Evolutionary conservation across 2,329 filamentous ascomycete species (phyloP), one percentile per base, ranked within the genome.

Genomic region (Calonectria pseudoreteaudii): DNA sequence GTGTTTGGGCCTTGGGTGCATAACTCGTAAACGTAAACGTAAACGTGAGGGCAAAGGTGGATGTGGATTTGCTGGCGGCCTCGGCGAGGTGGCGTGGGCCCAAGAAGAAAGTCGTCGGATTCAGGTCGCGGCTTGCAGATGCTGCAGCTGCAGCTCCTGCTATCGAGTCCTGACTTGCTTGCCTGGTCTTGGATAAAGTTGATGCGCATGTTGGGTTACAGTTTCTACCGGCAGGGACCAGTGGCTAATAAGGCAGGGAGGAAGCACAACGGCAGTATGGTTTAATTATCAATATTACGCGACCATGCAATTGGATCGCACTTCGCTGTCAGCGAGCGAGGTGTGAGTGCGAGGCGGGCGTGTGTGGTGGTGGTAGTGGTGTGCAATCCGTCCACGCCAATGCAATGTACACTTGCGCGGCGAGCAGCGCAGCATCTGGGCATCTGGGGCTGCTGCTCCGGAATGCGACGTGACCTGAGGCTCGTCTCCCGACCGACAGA

Each of bases 221-320:
- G 28, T 62, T 10, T 62, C 23, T 30, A 23, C 34, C 18, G 7
- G 23, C 56, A 62, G 56, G 56, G 56, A 28, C 34, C 16, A 23
- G 56, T 41, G 36, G 56, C 56, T 62, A 62, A 62, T 62, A 36
- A 62, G 34, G 56, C 18, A 62, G 56, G 56, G 56, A 62, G 38
- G 36, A 23, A 47, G 41, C 41, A 47, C n/a, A 38, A 23, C 16
- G 11, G 14, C 23, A 9, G n/a, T 62, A 62, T 62, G 56, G 56
- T 62, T 62, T 62, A 38, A 62, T 62, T 62, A 41, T 41, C 34
- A 62, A 41, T 38, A 62, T 62, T 38, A 62, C 56, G 34, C 56
- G 36, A 38, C 56, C 56, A 62, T 62, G 56, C 56, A 62, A 60
- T 34, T 23, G 44, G 44, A 47, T 23, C 23, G 44, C 13, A 13